Conservation (phyloP, 495 filamentous ascomycete species). For the Hyaloscypha variabilis region DNA sequence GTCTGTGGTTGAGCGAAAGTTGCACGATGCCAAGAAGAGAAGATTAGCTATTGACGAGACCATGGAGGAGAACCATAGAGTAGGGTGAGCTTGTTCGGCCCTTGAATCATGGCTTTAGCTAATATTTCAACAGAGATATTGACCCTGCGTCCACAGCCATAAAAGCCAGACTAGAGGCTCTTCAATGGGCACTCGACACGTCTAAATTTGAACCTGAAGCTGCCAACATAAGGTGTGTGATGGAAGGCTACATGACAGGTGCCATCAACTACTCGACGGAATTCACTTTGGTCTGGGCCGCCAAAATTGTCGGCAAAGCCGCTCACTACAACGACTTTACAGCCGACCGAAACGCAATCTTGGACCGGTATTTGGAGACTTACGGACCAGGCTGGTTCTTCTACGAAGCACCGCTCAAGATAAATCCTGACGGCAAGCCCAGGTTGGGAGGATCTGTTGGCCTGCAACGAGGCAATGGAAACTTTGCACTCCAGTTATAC, state of each 20-base stretch:
- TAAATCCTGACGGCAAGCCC: constrained; percentile 9
- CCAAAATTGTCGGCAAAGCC: constrained; percentile 46
- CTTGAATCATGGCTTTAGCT: too few relatives aligned
- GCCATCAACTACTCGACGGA: constrained; percentile 40
- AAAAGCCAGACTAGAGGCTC: constrained; percentile 33
- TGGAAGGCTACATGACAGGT: constrained; percentile 44
- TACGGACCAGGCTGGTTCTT: constrained; percentile 52
- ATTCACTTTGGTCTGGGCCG: constrained; percentile 48
- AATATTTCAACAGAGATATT: not conserved
- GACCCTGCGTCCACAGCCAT: constrained; percentile 35
- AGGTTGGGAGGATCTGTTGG: not conserved
- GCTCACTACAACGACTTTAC: constrained; percentile 41
- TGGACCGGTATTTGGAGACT: constrained; percentile 40
- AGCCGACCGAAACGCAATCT: constrained; percentile 38
- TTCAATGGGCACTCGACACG: constrained; percentile 36
- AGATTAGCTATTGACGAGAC: too few relatives aligned
- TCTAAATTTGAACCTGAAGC: constrained; percentile 42
- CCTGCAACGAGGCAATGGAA: not conserved
- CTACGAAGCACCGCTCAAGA: constrained; percentile 47
- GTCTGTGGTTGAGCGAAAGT: too few relatives aligned
- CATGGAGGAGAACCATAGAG: too few relatives aligned
- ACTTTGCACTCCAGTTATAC: constrained; percentile 5
- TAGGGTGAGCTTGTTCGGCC: too few relatives aligned
- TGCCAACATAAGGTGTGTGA: constrained; percentile 47
- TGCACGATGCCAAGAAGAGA: too few relatives aligned